A percentile compares a stretch with the other conserved stretches of the same genome.
Conservation (phyloP, 345 rosid species). For the Citrus inodora region DNA sequence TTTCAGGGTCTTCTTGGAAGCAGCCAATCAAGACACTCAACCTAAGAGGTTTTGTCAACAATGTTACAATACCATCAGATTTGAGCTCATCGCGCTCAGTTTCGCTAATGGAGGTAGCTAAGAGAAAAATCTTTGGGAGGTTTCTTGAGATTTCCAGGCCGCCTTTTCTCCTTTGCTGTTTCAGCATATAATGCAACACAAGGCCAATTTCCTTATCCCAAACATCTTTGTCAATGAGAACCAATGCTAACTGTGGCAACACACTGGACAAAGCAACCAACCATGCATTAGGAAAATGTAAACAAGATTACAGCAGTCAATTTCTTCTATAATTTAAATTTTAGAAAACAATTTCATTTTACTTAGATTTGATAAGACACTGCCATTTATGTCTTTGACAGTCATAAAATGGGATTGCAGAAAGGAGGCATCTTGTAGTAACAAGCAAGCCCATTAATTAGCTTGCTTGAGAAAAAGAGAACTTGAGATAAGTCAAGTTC, state of each 20-base stretch:
- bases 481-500: neutral
- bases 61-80: slow-evolving; percentile 45
- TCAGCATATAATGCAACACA: slow-evolving; percentile 31
- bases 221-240: slow-evolving; percentile 71
- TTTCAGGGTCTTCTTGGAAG: slow-evolving; percentile 74
- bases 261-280: slow-evolving; percentile 28
- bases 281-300: slow-evolving; percentile 6
- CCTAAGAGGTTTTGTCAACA: slow-evolving; percentile 70
- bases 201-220: slow-evolving; percentile 55
- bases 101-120: slow-evolving; percentile 42
- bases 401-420: neutral
- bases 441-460: neutral
- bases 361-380: neutral
- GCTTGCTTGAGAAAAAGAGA: neutral
- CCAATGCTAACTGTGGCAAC: slow-evolving; percentile 37
- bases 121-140: slow-evolving; percentile 51
- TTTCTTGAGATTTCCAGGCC: slow-evolving; percentile 20
- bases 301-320: neutral
- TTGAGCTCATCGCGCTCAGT: slow-evolving; percentile 47
- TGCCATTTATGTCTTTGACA: neutral
- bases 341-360: neutral
- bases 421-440: neutral
- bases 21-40: slow-evolving; percentile 55
- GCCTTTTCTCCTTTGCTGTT: slow-evolving; percentile 21
- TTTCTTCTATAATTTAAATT: neutral